Conservation (phyloP, 139 green algal genomes). For the Mesotaenium endlicherianum region DNA sequence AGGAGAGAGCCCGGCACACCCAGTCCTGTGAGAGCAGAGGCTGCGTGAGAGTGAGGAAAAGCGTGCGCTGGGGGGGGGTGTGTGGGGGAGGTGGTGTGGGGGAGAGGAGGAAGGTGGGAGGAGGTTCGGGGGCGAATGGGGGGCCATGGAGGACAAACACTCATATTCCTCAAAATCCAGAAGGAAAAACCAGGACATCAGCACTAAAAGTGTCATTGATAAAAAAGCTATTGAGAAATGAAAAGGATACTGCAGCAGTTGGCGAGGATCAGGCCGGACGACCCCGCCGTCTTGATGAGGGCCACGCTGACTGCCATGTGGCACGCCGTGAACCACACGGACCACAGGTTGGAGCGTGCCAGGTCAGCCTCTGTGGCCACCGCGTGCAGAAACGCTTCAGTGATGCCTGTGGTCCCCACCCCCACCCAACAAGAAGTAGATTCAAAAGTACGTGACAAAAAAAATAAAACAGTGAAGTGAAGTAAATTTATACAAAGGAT, state of each 20-base stretch:
- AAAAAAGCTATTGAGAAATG: not conserved
- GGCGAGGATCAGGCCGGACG: constrained; percentile 50
- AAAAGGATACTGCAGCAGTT: constrained; percentile 54
- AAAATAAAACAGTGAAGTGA: no score
- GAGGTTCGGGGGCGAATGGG: not conserved
- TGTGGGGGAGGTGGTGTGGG: not conserved
- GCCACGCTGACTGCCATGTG: constrained; percentile 36
- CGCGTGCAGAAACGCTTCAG: constrained; percentile 48
- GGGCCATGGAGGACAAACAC: not conserved
- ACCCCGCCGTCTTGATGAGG: constrained; percentile 35
- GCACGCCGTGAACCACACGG: constrained; percentile 49
- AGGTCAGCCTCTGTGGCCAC: constrained; percentile 20
- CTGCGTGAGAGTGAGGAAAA: no score
- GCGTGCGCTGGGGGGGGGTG: no score
- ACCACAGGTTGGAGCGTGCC: constrained; percentile 30
- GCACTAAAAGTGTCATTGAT: not conserved
- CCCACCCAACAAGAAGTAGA: no score
- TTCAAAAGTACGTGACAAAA: no score
- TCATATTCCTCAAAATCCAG: not conserved
- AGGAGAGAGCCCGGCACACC: no score
- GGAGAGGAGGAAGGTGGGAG: not conserved
- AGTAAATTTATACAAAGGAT: no score
- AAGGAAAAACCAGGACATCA: not conserved
- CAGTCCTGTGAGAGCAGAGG: no score
- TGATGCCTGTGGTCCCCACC: constrained; percentile 22